Evolutionary conservation across 768 basidiomycete species (phyloP).

Genomic region (Boletus subparvulus): DNA sequence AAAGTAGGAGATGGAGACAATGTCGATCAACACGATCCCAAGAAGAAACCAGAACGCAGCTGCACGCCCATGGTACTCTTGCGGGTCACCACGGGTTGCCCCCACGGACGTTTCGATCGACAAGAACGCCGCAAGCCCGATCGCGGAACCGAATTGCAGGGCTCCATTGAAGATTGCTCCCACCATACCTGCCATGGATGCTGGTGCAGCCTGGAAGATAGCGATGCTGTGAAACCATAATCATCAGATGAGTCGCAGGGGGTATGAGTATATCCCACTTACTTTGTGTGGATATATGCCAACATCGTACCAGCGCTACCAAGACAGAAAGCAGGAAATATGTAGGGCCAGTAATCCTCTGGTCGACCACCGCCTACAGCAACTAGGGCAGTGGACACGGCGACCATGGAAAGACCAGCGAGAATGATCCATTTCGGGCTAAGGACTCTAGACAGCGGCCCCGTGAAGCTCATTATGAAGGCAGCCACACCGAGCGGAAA

Average conservation of each 20-base stretch:
- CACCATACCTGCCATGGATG: constrained; percentile 51
- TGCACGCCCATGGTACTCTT: constrained; percentile 40
- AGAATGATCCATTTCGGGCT: constrained; percentile 48
- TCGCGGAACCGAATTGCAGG: constrained; percentile 52
- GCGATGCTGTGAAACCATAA: constrained; percentile 39
- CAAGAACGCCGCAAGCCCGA: constrained; percentile 47
- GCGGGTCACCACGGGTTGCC: constrained; percentile 29
- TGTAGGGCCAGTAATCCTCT: constrained; percentile 45
- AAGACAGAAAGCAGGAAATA: constrained; percentile 51
- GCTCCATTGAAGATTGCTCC: constrained; percentile 57
- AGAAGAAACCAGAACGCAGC: constrained; percentile 47
- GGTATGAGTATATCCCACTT: constrained; percentile 15
- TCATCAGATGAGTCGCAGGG: background rate
- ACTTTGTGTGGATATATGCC: constrained; percentile 50
- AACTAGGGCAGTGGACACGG: constrained; percentile 42
- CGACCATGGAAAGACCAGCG: constrained; percentile 37
- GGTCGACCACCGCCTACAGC: constrained; percentile 41
- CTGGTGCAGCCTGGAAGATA: constrained; percentile 47
- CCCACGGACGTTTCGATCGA: constrained; percentile 50
- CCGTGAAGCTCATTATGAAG: constrained; percentile 39
- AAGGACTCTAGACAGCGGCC: constrained; percentile 37
- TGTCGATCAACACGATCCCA: constrained; percentile 35
- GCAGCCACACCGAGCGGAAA: constrained; percentile 43
- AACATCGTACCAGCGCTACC: constrained; percentile 48
- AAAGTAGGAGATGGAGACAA: constrained; percentile 35